phyloP scores from a whole-genome alignment of 441 rosid species.

The Croton setiger region DNA sequence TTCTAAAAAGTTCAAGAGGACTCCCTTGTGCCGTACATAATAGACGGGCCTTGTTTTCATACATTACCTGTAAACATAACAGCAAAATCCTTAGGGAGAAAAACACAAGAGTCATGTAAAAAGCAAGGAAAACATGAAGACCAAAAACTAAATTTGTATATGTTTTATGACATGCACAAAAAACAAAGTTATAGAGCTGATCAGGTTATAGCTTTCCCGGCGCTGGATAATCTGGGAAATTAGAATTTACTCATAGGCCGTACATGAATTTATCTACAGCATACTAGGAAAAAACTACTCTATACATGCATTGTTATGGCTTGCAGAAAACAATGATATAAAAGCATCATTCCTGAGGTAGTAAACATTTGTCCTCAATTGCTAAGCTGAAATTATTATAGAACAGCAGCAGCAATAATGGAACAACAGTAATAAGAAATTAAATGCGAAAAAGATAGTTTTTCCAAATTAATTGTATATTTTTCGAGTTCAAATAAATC shows the following conservation, averaged over 20 bases:
- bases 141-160: not conserved
- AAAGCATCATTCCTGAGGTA: not conserved
- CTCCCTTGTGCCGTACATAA: slow-evolving; percentile 87
- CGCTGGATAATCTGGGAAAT: not conserved
- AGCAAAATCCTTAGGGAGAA: not conserved
- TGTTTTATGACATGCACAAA: not conserved
- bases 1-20: slow-evolving; percentile 69
- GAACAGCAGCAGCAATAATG: not conserved
- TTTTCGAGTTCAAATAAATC: not conserved
- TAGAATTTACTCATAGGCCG: not conserved
- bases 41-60: slow-evolving; percentile 80
- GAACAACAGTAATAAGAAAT: not conserved
- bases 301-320: not conserved
- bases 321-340: not conserved
- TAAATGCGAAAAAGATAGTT: not conserved
- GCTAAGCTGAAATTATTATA: not conserved
- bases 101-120: not conserved
- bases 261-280: not conserved
- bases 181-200: not conserved
- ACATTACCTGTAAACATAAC: slow-evolving; percentile 66
- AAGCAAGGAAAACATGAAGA: not conserved
- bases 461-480: not conserved
- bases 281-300: not conserved
- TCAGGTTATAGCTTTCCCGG: not conserved
- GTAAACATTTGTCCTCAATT: not conserved